Evolutionary conservation across 768 basidiomycete species (phyloP).

Genomic region (Trametes cingulata): DNA sequence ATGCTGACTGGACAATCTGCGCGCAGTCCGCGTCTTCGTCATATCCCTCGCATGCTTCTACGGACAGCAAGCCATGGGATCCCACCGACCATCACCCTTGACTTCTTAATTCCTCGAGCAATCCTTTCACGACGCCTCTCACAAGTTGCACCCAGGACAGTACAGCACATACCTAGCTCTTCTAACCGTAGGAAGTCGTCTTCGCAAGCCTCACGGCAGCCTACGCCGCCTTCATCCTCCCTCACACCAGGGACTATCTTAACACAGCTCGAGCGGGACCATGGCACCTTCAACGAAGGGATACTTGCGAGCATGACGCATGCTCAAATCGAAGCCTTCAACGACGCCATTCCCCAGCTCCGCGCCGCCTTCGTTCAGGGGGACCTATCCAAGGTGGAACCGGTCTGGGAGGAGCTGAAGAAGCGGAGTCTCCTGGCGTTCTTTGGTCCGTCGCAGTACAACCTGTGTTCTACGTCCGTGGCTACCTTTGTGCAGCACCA

Average conservation of each 20-base stretch:
- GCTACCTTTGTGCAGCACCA: constrained; percentile 18
- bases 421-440: constrained; percentile 45
- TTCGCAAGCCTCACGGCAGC: neutral
- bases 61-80: constrained; percentile 24
- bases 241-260: constrained; percentile 15
- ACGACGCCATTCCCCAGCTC: constrained; percentile 40
- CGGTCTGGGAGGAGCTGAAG: constrained; percentile 47
- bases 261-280: constrained; percentile 5
- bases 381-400: constrained; percentile 34
- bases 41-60: constrained; percentile 22
- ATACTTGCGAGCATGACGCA: constrained; percentile 6
- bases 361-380: constrained; percentile 37
- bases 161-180: neutral
- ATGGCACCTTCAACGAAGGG: constrained; percentile 9
- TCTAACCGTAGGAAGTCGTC: neutral
- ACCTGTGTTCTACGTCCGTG: constrained; percentile 41
- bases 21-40: constrained; percentile 5
- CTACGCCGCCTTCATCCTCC: neutral
- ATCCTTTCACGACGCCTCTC: constrained; percentile 21
- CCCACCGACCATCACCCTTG: constrained; percentile 34
- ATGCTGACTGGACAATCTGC: neutral
- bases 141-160: neutral
- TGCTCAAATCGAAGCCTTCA: constrained; percentile 36
- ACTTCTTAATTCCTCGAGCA: constrained; percentile 46
- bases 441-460: constrained; percentile 46